These are phyloP conservation scores for Sporisorium reilianum DNA, from an alignment of 1,284 basidiomycete species.

Conservation along the genomic window DNA sequence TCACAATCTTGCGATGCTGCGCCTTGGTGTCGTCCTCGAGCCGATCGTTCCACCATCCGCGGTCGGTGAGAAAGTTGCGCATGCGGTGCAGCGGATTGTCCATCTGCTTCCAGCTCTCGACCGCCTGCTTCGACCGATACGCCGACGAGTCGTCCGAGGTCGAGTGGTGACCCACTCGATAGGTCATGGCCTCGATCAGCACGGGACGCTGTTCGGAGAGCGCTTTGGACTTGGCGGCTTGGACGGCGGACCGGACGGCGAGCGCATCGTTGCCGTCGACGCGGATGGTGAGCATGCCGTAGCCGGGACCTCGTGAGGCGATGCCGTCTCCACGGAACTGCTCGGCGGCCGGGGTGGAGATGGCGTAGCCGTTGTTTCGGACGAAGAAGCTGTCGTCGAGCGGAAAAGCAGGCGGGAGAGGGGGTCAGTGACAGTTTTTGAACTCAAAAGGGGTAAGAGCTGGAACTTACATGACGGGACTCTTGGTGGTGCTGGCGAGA, in stretches of 20 bases:
- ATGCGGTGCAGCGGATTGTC: conserved; percentile 90
- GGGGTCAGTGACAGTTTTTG: not conserved
- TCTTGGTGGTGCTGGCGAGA: conserved; percentile 63
- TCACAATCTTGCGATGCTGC: conserved; percentile 79
- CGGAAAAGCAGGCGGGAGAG: conserved; percentile 67
- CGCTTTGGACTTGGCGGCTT: conserved; percentile 81
- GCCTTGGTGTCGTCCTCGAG: conserved; percentile 81
- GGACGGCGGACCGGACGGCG: conserved; percentile 84
- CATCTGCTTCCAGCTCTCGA: conserved; percentile 64
- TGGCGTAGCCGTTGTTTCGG: conserved; percentile 89
- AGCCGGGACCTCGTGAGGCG: conserved; percentile 87
- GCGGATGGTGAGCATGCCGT: conserved; percentile 76
- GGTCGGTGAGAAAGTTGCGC: conserved; percentile 78
- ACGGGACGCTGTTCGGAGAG: conserved; percentile 81
- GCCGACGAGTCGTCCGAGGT: conserved; percentile 94
- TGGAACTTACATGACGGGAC: conserved; percentile 61
- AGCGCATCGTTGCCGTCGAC: conserved; percentile 95
- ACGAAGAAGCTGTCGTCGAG: conserved; percentile 72
- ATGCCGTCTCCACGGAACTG: conserved; percentile 75
- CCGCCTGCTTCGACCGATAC: conserved; percentile 72
- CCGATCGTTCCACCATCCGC: conserved; percentile 85
- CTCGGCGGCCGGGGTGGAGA: conserved; percentile 89
- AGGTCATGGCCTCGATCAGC: conserved; percentile 78
- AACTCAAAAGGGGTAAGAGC: not conserved
- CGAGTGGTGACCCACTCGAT: conserved; percentile 86